Base-by-base conservation (phyloP, 1,284 basidiomycete genomes). In the Fomitiporia mediterranea region DNA sequence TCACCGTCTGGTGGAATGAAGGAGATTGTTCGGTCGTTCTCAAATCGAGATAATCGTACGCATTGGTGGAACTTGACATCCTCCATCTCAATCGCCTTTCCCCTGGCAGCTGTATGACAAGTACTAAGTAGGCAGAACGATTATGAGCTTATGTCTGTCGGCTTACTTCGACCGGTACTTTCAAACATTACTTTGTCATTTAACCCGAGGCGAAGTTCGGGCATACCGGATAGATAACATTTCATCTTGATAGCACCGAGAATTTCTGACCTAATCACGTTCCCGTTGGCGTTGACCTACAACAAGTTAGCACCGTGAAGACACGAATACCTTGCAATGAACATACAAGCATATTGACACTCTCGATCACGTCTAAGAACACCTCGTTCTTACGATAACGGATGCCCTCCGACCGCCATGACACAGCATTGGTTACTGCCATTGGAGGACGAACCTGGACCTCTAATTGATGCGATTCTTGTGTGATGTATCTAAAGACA, bases 101-200 rank as follows among this genome's bases (percentile, higher is more conserved):
- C 97, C 19, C 96, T 83, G 2, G 96, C 89, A 27, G 94, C 93
- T 93, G 67, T 23, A 49, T 30, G 28, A 39, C 53, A 28, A 55
- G 57, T 44, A 50, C 4, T 3, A 17, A 43, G 23, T 25, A 11
- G 50, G 37, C 42, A 32, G 37, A 47, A 17, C 54, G 17, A n/a
- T 11, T 25, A 17, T 35, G 38, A 58, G 46, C 39, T 27, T 37
- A 53, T 23, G 2, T n/a, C n/a, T 8, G 19, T 30, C 38, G 9
- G 77, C 90, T 67, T 67, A 94, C 92, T 92, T 66, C 96, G 80
- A 9, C 97, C 96, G 2, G 95, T 99, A 64, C 81, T 92, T 73
- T 99, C 96, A 66, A 99, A 98, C 95, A 98, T 98, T 70, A 98
- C 95, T 74, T 99, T 99, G 76, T 99, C 97, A 72, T 99, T 99